Percentiles rank a stretch among this genome's conserved stretches.
These are phyloP conservation scores for Acacia concinna DNA, from an alignment of 331 rosid species.

Conservation along the genomic window DNA sequence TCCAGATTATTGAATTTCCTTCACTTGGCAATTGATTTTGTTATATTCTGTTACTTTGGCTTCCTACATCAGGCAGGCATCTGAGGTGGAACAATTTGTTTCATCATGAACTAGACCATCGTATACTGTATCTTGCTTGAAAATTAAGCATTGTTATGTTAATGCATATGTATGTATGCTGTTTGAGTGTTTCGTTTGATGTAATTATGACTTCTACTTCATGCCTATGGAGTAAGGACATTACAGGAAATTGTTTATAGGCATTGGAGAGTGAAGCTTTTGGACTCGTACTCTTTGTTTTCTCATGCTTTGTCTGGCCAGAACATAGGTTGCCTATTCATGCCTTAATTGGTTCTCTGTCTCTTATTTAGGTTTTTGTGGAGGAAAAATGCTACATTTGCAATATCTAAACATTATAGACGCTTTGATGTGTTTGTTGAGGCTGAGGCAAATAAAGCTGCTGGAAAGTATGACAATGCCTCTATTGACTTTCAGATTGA, in stretches of 20 bases:
- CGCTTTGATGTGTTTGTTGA: slow-evolving; percentile 86
- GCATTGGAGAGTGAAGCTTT: background rate
- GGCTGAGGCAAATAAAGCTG: slow-evolving; percentile 98
- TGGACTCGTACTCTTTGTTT: background rate
- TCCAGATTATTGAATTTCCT: background rate
- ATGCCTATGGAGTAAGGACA: background rate
- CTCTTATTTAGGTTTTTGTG: slow-evolving; percentile 69
- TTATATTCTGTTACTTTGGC: slow-evolving; percentile 11
- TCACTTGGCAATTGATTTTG: slow-evolving; percentile 12
- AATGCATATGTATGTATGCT: background rate
- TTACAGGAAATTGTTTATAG: background rate
- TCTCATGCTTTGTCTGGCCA: background rate
- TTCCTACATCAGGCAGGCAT: slow-evolving; percentile 14
- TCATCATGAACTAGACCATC: background rate
- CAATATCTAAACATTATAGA: slow-evolving; percentile 89
- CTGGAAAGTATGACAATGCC: slow-evolving; percentile 74
- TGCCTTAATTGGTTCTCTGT: slow-evolving; percentile 19
- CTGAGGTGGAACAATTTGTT: background rate
- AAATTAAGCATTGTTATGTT: background rate
- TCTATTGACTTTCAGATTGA: slow-evolving; percentile 84
- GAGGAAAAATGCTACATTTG: slow-evolving; percentile 92
- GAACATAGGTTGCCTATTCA: slow-evolving; percentile 5
- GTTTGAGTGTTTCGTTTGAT: slow-evolving; percentile 6
- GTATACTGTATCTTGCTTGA: background rate
- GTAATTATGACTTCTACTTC: slow-evolving; percentile 11